These are phyloP conservation scores for Lentinula raphanica DNA, from an alignment of 768 basidiomycete genomes.

Conservation along the genomic window DNA sequence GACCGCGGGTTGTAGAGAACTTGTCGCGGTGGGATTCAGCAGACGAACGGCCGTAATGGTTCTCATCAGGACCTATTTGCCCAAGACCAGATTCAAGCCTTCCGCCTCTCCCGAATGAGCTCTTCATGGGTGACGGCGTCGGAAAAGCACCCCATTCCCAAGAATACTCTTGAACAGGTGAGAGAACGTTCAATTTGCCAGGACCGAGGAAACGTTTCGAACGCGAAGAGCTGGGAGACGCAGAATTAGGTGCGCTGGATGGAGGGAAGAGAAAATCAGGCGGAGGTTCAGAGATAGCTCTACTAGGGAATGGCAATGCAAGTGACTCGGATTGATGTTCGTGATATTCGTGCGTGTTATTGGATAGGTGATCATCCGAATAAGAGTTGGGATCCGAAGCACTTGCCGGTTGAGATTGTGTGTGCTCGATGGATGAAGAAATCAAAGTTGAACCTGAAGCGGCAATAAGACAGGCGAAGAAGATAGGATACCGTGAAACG, in stretches of 20 bases:
- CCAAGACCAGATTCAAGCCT: conserved; percentile 26
- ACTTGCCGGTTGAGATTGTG: not conserved
- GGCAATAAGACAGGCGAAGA: not conserved
- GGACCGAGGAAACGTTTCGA: not conserved
- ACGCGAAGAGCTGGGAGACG: not conserved
- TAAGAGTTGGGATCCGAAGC: not conserved
- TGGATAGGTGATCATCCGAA: conserved; percentile 10
- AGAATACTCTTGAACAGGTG: conserved; percentile 62
- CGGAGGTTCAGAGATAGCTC: conserved; percentile 60
- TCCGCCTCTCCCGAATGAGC: conserved; percentile 45
- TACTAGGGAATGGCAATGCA: conserved; percentile 33
- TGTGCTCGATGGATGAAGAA: not conserved
- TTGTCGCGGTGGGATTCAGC: not conserved
- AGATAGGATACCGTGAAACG: too few relatives aligned
- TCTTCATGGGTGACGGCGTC: conserved; percentile 63
- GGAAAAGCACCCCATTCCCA: conserved; percentile 96
- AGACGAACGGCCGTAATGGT: not conserved
- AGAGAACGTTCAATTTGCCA: conserved; percentile 3
- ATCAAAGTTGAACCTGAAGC: not conserved
- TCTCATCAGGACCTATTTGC: not conserved
- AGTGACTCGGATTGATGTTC: conserved; percentile 7
- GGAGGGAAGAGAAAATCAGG: conserved; percentile 33
- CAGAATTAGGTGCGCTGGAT: not conserved
- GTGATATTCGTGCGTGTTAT: conserved; percentile 11
- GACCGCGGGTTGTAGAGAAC: not conserved